phyloP scores from a whole-genome alignment of 2,329 filamentous ascomycete species.

The Beauveria varroae region DNA sequence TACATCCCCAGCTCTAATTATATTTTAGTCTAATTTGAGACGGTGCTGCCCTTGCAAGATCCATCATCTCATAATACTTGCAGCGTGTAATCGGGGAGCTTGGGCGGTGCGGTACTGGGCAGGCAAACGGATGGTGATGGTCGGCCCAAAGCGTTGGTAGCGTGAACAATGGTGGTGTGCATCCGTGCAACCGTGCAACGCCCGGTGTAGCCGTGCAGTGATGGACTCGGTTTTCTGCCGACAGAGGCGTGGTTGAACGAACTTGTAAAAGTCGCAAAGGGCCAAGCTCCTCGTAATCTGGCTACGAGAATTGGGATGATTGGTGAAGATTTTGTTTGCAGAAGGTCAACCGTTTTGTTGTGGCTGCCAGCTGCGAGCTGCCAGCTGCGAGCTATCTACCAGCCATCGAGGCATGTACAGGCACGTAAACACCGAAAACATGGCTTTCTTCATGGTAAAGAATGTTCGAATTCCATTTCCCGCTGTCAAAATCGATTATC shows the following conservation, averaged over 20 bases:
- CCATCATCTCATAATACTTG: conserved; percentile 1
- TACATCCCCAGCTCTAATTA: not conserved
- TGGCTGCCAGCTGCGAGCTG: not conserved
- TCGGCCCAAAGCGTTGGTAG: not conserved
- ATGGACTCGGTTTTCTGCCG: too few species aligned
- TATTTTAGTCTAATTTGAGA: not conserved
- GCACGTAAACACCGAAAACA: not conserved
- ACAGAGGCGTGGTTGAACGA: too few species aligned
- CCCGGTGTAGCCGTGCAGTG: too few species aligned
- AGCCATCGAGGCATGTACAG: not conserved
- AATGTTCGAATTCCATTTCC: not conserved
- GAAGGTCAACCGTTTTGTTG: too few species aligned
- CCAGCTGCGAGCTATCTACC: not conserved
- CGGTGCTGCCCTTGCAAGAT: not conserved
- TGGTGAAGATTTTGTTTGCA: not conserved
- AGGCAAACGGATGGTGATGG: not conserved
- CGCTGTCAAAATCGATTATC: not conserved
- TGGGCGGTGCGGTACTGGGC: not conserved
- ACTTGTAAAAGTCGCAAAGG: too few species aligned
- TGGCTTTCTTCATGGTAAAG: not conserved
- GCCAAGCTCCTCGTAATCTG: not conserved
- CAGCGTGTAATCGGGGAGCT: not conserved
- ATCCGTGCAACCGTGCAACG: not conserved
- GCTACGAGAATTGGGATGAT: not conserved
- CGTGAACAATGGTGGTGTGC: not conserved